Evolutionary conservation across 2,329 filamentous ascomycete genomes (phyloP).

Genomic region (Ophiostoma angusticollis): DNA sequence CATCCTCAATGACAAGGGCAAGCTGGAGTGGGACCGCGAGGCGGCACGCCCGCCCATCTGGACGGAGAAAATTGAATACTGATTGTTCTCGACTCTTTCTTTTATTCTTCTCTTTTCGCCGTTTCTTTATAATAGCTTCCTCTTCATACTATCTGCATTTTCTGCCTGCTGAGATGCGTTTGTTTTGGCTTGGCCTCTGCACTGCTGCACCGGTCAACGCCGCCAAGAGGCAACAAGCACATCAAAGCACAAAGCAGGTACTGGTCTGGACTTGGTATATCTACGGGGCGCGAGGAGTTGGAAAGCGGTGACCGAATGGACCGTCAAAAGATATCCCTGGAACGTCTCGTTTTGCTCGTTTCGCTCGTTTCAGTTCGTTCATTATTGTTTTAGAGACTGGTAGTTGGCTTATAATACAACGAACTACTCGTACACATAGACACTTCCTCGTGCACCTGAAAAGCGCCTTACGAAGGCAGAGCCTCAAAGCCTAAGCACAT

Average conservation of each 20-base stretch:
- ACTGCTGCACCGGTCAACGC: too few species aligned
- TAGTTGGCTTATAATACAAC: too few species aligned
- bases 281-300: slow-evolving; percentile 4
- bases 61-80: slow-evolving; percentile 25
- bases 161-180: not conserved
- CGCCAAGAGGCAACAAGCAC: too few species aligned
- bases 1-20: slow-evolving; percentile 55
- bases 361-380: slow-evolving; percentile 6
- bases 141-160: not conserved
- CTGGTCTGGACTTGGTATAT: not conserved
- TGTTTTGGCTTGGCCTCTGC: not conserved
- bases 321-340: slow-evolving; percentile 11
- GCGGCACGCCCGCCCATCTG: slow-evolving; percentile 22
- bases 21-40: slow-evolving; percentile 24
- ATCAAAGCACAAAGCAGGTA: too few species aligned
- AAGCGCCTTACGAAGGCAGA: too few species aligned
- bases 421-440: too few species aligned
- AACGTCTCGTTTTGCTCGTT: slow-evolving; percentile 7
- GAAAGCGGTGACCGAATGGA: slow-evolving; percentile 1
- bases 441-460: too few species aligned
- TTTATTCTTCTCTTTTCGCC: not conserved
- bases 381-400: slow-evolving; percentile 7
- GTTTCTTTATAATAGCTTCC: not conserved
- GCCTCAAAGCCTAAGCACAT: slow-evolving; percentile 42
- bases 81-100: not conserved